A percentile compares a stretch with the other conserved stretches of the same genome.
These are phyloP conservation scores for Scleromitrula shiraiana DNA, from an alignment of 2,329 filamentous ascomycete genomes.

Conservation along the genomic window DNA sequence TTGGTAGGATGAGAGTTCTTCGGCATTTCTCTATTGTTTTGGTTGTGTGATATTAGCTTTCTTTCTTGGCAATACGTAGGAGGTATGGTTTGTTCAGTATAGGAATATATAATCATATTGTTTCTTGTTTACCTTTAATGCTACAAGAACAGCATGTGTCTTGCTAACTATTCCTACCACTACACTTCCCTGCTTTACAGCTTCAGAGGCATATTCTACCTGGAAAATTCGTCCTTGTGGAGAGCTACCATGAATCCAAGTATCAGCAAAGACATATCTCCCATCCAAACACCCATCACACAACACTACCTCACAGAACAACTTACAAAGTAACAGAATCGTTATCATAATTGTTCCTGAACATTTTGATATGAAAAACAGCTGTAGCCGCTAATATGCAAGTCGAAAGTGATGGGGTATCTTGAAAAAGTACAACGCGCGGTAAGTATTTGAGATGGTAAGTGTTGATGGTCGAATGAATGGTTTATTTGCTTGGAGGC, in stretches of 20 bases:
- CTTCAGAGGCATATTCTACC: constrained; percentile 97
- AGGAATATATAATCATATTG: not conserved
- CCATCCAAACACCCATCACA: not conserved
- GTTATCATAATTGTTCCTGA: constrained; percentile 99
- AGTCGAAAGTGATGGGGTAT: constrained; percentile 4
- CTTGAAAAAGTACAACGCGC: constrained; percentile 2
- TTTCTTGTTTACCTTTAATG: constrained; percentile 68
- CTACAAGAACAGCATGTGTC: constrained; percentile 91
- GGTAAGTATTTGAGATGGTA: constrained; percentile 6
- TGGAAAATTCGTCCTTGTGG: constrained; percentile 99
- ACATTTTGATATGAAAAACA: constrained; percentile 56
- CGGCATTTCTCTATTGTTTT: constrained; percentile 89
- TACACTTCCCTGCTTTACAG: constrained; percentile 97
- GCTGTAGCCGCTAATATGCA: not conserved
- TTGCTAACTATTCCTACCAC: constrained; percentile 97
- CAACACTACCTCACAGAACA: constrained; percentile 8
- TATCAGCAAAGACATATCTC: constrained; percentile 18
- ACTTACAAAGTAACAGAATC: constrained; percentile 97
- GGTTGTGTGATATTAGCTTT: not conserved
- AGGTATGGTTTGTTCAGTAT: not conserved
- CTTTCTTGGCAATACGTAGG: not conserved
- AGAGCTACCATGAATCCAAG: constrained; percentile 58
- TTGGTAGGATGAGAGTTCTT: constrained; percentile 99
- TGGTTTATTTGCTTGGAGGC: constrained; percentile 16
- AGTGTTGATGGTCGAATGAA: not conserved